Percentiles rank a stretch among this genome's conserved stretches.
These are phyloP conservation scores for Coemansia aciculifera DNA, from an alignment of 192 early-diverging fungal genomes.

Conservation along the genomic window DNA sequence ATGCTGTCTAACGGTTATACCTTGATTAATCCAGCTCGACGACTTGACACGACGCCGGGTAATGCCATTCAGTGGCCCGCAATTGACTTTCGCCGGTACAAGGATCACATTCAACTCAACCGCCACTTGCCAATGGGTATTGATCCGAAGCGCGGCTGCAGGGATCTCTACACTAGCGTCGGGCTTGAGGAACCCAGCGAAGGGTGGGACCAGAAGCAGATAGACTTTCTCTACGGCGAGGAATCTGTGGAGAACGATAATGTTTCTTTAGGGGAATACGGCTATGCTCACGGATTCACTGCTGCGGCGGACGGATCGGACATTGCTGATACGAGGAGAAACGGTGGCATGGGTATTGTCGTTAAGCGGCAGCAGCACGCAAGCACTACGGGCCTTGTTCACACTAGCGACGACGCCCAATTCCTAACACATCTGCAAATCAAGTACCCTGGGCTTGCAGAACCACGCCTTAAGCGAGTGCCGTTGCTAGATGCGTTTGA, in stretches of 20 bases:
- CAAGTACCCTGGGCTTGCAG: constrained; percentile 20
- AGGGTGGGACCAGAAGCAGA: constrained; percentile 30
- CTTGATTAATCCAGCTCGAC: neutral
- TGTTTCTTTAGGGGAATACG: neutral
- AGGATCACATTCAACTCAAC: constrained; percentile 1
- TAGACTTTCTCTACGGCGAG: constrained; percentile 4
- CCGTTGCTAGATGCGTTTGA: constrained; percentile 14
- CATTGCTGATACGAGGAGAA: constrained; percentile 24
- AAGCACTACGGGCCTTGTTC: neutral
- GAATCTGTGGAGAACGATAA: neutral
- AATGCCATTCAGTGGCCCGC: constrained; percentile 24
- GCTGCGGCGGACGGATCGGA: constrained; percentile 1
- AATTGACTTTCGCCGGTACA: constrained; percentile 16
- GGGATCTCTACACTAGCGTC: neutral
- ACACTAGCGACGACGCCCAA: constrained; percentile 1
- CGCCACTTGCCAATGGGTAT: constrained; percentile 15
- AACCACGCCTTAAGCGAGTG: constrained; percentile 22
- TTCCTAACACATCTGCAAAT: constrained; percentile 31
- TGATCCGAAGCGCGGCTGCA: neutral
- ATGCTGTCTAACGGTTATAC: neutral
- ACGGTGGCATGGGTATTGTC: constrained; percentile 41
- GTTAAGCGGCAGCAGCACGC: constrained; percentile 2
- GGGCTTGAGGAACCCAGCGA: constrained; percentile 34
- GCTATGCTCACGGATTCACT: neutral
- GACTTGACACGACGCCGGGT: neutral